Base-by-base conservation (phyloP, 1,139 yeast genomes). In the Blastobotrys elegans region DNA sequence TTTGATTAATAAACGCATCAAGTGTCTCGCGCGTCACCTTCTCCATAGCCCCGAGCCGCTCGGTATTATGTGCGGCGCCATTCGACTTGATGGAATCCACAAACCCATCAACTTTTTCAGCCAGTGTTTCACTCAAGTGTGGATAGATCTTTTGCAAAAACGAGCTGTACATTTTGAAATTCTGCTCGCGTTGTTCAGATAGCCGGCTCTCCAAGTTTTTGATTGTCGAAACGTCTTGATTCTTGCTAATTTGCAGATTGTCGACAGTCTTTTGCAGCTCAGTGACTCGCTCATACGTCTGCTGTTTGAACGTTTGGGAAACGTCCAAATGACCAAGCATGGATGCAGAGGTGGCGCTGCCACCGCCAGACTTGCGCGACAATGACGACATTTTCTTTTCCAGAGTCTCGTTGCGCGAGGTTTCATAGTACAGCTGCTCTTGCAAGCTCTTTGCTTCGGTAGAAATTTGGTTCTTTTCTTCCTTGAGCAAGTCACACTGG, bases 221-320 rank as follows among this genome's bases (percentile, higher is more conserved):
- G n/a, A 48, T 48, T 3, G 46, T 42, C 14, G 36, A 13, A 6
- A 16, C 16, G 33, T 45, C 43, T 8, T 27, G 32, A 3, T 40
- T 38, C 16, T 43, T 43, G 14, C 32, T 21, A 14, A 36, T 18
- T 24, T 40, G 43, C 18, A 49, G 32, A 5, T 43, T 36, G 22
- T 46, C 48, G n/a, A 46, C 33, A 11, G 40, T 42, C n/a, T 37
- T 35, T 21, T 49, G 47, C 33, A 49, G 44, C 22, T 49, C 51
- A 18, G 16, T 37, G 16, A 47, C 21, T 2, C 50, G 42, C n/a
- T 47, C 43, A 18, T 47, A 44, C 1, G 44, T 44, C 21, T 44
- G 44, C 29, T 36, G 43, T 35, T 47, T 47, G 36, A 47, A 47
- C n/a, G 47, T 44, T 21, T 47, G 50, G 4, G 50, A 44, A 11